These are phyloP conservation scores for Neoboletus magnificus DNA, from an alignment of 768 basidiomycete species.

Conservation along the genomic window DNA sequence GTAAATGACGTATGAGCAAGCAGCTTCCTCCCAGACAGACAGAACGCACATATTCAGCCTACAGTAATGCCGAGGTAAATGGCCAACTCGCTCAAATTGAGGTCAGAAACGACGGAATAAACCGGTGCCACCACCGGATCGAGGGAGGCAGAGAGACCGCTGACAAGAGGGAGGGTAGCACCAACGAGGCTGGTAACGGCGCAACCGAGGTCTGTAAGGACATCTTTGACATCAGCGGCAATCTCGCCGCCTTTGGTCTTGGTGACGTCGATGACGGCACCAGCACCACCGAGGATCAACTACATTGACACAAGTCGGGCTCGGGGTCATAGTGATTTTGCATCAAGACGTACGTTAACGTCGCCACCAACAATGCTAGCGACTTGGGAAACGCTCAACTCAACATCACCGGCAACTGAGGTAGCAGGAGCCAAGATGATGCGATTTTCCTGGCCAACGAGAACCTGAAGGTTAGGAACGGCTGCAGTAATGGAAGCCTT, in stretches of 20 bases:
- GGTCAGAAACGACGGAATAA: slow-evolving; percentile 18
- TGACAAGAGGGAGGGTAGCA: slow-evolving; percentile 13
- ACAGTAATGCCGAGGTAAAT: slow-evolving; percentile 21
- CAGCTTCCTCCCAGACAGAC: neutral
- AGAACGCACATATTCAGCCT: slow-evolving; percentile 6
- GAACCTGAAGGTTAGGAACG: slow-evolving; percentile 21
- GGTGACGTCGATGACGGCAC: slow-evolving; percentile 21
- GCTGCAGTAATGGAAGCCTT: slow-evolving; percentile 22
- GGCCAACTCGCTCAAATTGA: slow-evolving; percentile 22
- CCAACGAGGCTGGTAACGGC: slow-evolving; percentile 21
- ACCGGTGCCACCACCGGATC: slow-evolving; percentile 18
- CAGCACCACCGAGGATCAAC: slow-evolving; percentile 28
- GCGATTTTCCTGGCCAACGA: slow-evolving; percentile 20
- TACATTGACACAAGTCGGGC: slow-evolving; percentile 2
- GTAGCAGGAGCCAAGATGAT: slow-evolving; percentile 26
- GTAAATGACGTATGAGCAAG: neutral
- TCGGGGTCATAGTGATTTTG: neutral
- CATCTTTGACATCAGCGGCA: neutral
- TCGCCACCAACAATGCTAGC: slow-evolving; percentile 22
- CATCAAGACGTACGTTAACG: slow-evolving; percentile 17
- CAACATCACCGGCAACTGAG: slow-evolving; percentile 5
- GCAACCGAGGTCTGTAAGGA: slow-evolving; percentile 14
- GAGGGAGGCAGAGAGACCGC: slow-evolving; percentile 23
- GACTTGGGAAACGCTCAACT: slow-evolving; percentile 27
- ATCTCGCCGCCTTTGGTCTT: neutral